Evolutionary conservation across 2,329 filamentous ascomycete species (phyloP).

Genomic region (Dactylellina cionopaga): DNA sequence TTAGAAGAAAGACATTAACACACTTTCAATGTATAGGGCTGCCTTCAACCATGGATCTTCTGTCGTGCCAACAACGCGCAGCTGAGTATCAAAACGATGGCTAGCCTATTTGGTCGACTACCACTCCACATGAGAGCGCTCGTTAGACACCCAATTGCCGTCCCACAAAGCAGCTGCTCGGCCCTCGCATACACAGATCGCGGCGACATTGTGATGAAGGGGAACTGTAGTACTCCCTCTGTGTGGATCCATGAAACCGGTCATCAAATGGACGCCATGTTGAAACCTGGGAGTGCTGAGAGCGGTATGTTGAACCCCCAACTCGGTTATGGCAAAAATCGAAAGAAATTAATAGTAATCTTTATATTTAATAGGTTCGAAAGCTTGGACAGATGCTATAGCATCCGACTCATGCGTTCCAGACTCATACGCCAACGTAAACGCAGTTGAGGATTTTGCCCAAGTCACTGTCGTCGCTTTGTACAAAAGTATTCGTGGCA

Average conservation of each 20-base stretch:
- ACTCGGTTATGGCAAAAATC: background rate
- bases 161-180: conserved; percentile 29
- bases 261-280: conserved; percentile 34
- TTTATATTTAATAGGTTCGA: conserved; percentile 1
- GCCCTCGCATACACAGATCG: conserved; percentile 20
- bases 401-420: conserved; percentile 15
- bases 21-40: conserved; percentile 57
- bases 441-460: conserved; percentile 29
- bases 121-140: conserved; percentile 58
- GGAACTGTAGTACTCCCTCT: conserved; percentile 28
- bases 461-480: conserved; percentile 25
- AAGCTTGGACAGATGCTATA: conserved; percentile 12
- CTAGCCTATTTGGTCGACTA: conserved; percentile 57
- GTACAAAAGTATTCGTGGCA: conserved; percentile 14
- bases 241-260: conserved; percentile 44
- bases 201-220: conserved; percentile 29
- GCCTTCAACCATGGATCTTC: conserved; percentile 58
- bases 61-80: conserved; percentile 58
- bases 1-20: too few relatives aligned
- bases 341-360: background rate
- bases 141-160: conserved; percentile 56
- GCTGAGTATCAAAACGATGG: conserved; percentile 55
- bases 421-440: conserved; percentile 27
- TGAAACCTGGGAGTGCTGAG: conserved; percentile 15
- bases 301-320: conserved; percentile 6